Evolutionary conservation across 139 green algal genomes (phyloP), one percentile per base, ranked within the genome.

Genomic region (Nannochloris sp.): DNA sequence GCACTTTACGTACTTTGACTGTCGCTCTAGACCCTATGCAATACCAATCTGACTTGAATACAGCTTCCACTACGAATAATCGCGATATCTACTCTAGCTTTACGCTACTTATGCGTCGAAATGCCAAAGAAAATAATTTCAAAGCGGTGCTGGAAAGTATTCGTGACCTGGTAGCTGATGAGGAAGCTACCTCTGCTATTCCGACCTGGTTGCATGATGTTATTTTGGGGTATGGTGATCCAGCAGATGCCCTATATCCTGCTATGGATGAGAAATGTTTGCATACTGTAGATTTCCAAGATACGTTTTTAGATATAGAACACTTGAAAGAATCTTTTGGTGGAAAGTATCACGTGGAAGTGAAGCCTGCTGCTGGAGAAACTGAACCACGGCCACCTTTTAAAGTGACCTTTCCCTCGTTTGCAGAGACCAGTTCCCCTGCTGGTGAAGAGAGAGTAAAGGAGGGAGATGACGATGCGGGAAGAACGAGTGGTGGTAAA

Each of bases 91-190:
- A 96, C 74, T 51, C 54, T 30, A 80, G 72, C 5, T 95, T 97
- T 79, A 96, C 96, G 68, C 51, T 98, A 33, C 44, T 97, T 24
- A 76, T 98, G 74, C 71, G 94, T 35, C 61, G 89, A 24, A 91
- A 94, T 67, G 67, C 89, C 32, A 92, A 95, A 82, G 93, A 98
- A 73, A 99, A 98, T 83, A 99, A 99, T 82, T 99, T 98, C 84
- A 96, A 97, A 81, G 83, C 90, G 3, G 88, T 99, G 67, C 83
- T 99, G 34, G 89, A 96, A 76, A 87, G 74, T 66, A 96, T 99
- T 53, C 83, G 92, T 25, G 93, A 98, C 81, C 74, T 96, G 27
- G 88, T 97, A 83, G 6, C 13, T 30, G 93, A 92, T 64, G 86
- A 95, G 73, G 58, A 64, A 46, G 24, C 19, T 57, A 32, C 36